Evolutionary conservation across 495 filamentous ascomycete species (phyloP).

Genomic region (Stereocaulon alpinum): DNA sequence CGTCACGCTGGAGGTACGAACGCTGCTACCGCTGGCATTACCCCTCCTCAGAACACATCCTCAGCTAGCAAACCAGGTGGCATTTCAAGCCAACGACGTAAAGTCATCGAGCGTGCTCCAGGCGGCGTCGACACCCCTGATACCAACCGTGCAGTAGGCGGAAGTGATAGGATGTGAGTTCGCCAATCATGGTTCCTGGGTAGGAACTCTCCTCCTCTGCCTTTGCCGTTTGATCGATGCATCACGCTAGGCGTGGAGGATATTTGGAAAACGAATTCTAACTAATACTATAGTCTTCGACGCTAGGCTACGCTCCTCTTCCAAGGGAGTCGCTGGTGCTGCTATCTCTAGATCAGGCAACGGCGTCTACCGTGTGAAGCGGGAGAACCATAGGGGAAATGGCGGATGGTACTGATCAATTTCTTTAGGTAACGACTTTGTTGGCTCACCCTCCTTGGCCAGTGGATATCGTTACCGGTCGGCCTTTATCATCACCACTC

Average conservation of each 20-base stretch:
- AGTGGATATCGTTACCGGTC: slow-evolving; percentile 11
- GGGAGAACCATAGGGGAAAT: slow-evolving; percentile 47
- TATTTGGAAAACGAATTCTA: slow-evolving; percentile 43
- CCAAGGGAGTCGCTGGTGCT: slow-evolving; percentile 64
- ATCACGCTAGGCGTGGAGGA: slow-evolving; percentile 69
- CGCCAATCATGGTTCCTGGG: slow-evolving; percentile 74
- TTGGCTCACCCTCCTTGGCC: slow-evolving; percentile 8
- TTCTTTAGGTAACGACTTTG: slow-evolving; percentile 12
- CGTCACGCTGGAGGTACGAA: slow-evolving; percentile 47
- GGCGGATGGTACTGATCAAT: slow-evolving; percentile 45
- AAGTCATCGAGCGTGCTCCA: slow-evolving; percentile 58
- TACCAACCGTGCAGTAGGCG: slow-evolving; percentile 78
- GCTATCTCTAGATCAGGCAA: slow-evolving; percentile 44
- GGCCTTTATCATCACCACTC: slow-evolving; percentile 13
- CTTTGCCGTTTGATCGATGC: slow-evolving; percentile 62
- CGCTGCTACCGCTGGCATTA: slow-evolving; percentile 46
- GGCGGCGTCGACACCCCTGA: slow-evolving; percentile 62
- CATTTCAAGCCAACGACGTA: slow-evolving; percentile 71
- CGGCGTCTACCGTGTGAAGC: slow-evolving; percentile 66
- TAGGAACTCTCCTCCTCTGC: slow-evolving; percentile 83
- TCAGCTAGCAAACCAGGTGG: slow-evolving; percentile 58
- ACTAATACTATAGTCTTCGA: slow-evolving; percentile 83
- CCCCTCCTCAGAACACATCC: slow-evolving; percentile 43
- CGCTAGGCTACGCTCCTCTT: slow-evolving; percentile 92
- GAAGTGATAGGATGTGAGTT: slow-evolving; percentile 99